Evolutionary conservation across 129 eudicot genomes (phyloP).

Genomic region (Saussurea involucrata): DNA sequence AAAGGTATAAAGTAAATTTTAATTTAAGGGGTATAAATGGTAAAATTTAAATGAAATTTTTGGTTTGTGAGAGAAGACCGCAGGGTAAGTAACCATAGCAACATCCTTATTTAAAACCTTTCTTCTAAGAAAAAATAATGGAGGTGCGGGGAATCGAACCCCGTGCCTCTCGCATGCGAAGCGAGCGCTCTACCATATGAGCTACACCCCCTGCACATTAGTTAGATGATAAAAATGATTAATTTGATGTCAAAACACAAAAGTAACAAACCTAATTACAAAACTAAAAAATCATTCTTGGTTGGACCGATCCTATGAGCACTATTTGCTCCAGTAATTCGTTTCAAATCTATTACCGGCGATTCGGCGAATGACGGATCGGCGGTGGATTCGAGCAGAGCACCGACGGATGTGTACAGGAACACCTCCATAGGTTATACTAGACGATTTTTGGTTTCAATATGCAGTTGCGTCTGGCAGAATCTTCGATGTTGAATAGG

Average conservation of each 20-base stretch:
- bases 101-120: too few species aligned
- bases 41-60: too few species aligned
- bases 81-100: too few species aligned
- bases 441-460: background rate
- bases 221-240: too few species aligned
- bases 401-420: background rate
- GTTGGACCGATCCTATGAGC: too few species aligned
- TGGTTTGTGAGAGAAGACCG: too few species aligned
- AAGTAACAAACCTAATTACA: too few species aligned
- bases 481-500: background rate
- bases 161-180: constrained; percentile 99
- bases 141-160: constrained; percentile 99
- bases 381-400: background rate
- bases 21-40: too few species aligned
- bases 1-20: too few species aligned
- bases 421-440: background rate
- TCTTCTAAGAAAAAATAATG: too few species aligned
- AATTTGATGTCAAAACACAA: too few species aligned
- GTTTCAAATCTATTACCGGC: background rate
- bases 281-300: too few species aligned
- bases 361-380: background rate
- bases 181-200: constrained; percentile 99
- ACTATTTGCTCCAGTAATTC: background rate
- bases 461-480: background rate
- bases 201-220: constrained; percentile 99